Evolutionary conservation across 2,329 filamentous ascomycete genomes (phyloP).

Genomic region (Paracorniculantispora psalliotae): DNA sequence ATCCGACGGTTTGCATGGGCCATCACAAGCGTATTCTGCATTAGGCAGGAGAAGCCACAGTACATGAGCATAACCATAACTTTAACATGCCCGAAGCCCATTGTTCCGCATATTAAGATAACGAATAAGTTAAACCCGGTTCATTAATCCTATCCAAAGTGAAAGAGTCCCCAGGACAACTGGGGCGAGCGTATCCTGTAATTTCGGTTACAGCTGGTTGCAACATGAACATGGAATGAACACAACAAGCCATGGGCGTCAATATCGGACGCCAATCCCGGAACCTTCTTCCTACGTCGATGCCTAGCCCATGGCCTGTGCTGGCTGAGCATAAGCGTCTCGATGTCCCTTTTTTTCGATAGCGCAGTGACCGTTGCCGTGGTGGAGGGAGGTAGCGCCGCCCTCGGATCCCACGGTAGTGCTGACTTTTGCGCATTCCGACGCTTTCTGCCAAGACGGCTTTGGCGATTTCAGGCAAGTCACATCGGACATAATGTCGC

Average conservation of each 20-base stretch:
- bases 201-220: too few relatives aligned
- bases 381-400: not conserved
- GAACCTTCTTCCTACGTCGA: not conserved
- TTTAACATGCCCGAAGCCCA: not conserved
- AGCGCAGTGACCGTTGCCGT: not conserved
- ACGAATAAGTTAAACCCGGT: too few relatives aligned
- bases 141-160: too few relatives aligned
- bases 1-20: not conserved
- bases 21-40: not conserved
- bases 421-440: not conserved
- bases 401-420: not conserved
- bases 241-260: not conserved
- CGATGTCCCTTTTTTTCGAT: not conserved
- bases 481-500: not conserved
- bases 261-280: not conserved
- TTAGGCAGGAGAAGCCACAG: slow-evolving; percentile 1
- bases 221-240: too few relatives aligned
- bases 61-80: not conserved
- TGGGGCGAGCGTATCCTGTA: too few relatives aligned
- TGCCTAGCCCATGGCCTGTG: not conserved
- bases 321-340: not conserved
- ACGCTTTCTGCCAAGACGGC: not conserved
- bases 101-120: not conserved
- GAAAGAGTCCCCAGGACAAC: too few relatives aligned
- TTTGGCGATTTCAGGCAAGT: slow-evolving; percentile 12